Evolutionary conservation across 805 yeast genomes (phyloP), one percentile per base, ranked within the genome.

Genomic region (Nadsonia fulvescens): DNA sequence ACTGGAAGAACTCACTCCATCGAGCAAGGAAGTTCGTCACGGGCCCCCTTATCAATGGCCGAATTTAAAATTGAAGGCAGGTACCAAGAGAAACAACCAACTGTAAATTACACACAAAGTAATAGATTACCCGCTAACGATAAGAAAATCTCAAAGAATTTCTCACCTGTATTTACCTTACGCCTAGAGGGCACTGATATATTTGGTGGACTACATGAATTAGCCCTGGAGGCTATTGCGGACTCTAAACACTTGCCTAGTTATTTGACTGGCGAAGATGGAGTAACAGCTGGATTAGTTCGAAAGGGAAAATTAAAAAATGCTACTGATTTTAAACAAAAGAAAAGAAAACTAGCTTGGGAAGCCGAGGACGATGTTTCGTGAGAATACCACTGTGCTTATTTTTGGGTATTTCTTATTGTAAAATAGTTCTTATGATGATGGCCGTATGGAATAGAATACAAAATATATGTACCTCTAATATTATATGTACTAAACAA

Each of bases 201-300:
- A 0, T 78, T 70, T 56, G 91, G 68, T 2, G 93, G 93, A 1
- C 40, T 78, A 19, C 81, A 75, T 44, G 72, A 75, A 39, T 52
- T 78, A 10, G 63, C 81, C 14, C 54, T 53, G 27, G 30, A 50
- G 34, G 61, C 54, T 1, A 38, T 58, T 0, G 47, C 70, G 2
- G 61, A 74, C 36, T 61, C 75, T 1, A 51, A 57, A n/a, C 52
- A 37, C 0, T 48, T 75, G 9, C 92, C 93, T 1, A 62, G 68
- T 15, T 78, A 82, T 83, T 45, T 78, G 16, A 68, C 83, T 4
- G 92, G 91, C 3, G 81, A 76, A 43, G 71, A 70, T 33, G 74
- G 76, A 1, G 37, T 47, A 2, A 48, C 50, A 20, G 52, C 63
- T 18, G 82, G 82, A 0, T 38, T 34, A 0, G 47, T 65, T 4